Evolutionary conservation across 1,284 basidiomycete genomes (phyloP), one percentile per base, ranked within the genome.

Genomic region (Sparassis latifolia): DNA sequence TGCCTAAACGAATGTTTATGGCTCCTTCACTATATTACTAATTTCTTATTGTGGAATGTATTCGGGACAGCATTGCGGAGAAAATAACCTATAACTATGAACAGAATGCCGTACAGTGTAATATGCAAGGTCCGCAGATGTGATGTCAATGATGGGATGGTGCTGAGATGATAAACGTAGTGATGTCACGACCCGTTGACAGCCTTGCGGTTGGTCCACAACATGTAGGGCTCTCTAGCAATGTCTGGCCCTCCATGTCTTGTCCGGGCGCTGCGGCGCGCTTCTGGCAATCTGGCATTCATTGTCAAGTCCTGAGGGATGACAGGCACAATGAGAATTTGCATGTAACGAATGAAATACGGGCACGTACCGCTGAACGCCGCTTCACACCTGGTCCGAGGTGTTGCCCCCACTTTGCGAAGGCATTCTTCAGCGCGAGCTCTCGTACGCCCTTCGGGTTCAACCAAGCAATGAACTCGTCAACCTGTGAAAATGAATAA

Each of bases 381-480:
- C 82, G 84, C 50, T 82, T 78, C 68, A 96, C 84, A 6, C 94
- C 93, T 27, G 81, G 84, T 33, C 83, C 80, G 53, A 98, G 83
- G 63, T 95, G 91, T 40, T 77, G 73, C 78, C 85, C 86, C 91
- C 94, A 97, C 65, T 86, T 90, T 30, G 76, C 80, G 55, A 98
- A 70, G 2, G 80, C 70, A 51, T 85, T 86, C 69, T 91, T 89
- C 48, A 98, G 77, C 33, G 86, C 84, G 41, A 86, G 71, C 67
- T 98, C 96, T 45, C 95, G 84, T 46, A 86, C 79, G 5, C 96
- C 97, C 68, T 93, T 93, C 28, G 84, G 77, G 63, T 97, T 95
- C 27, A 99, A 75, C 95, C 95, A 98, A 2, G 82, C 78, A 44
- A 91, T 69, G 58, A 93, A 89, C 55, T 85, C 81, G 43, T 91